Percentiles rank a stretch among this genome's conserved stretches.
Conservation (phyloP, 768 basidiomycete species). For the Lactarius tabidus region DNA sequence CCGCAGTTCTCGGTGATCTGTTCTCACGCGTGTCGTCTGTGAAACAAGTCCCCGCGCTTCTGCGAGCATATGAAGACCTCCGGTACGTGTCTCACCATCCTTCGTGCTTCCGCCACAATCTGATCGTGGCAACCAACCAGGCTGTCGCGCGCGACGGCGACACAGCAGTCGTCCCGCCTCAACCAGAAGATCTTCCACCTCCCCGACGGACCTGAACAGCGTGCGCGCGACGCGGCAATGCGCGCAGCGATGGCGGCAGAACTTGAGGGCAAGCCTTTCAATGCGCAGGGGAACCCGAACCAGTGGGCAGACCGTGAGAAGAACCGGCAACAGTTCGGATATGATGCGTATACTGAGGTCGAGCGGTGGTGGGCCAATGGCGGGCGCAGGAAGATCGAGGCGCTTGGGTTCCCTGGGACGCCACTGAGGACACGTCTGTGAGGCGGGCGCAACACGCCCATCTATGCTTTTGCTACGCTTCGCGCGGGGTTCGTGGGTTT, state of each 20-base stretch:
- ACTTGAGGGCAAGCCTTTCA: slow-evolving; percentile 26
- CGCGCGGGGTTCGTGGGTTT: too few relatives aligned
- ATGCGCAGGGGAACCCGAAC: slow-evolving; percentile 42
- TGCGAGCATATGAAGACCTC: slow-evolving; percentile 50
- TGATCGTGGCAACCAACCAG: neutral
- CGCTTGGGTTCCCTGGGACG: neutral
- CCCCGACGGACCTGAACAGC: slow-evolving; percentile 50
- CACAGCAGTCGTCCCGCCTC: slow-evolving; percentile 45
- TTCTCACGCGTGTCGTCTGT: slow-evolving; percentile 44
- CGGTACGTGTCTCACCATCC: slow-evolving; percentile 30
- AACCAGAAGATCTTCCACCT: slow-evolving; percentile 57
- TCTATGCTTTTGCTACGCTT: too few relatives aligned
- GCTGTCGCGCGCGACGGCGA: slow-evolving; percentile 44
- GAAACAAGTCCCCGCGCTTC: slow-evolving; percentile 42
- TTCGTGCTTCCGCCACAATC: neutral
- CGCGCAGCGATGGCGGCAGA: slow-evolving; percentile 43
- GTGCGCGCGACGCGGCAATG: slow-evolving; percentile 50
- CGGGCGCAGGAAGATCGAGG: slow-evolving; percentile 28
- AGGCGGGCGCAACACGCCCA: neutral
- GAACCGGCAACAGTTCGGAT: slow-evolving; percentile 45
- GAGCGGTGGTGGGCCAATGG: slow-evolving; percentile 46
- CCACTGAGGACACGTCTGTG: neutral
- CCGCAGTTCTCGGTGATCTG: slow-evolving; percentile 44
- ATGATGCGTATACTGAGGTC: slow-evolving; percentile 50
- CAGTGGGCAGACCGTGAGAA: slow-evolving; percentile 57